Base-by-base conservation (phyloP, 169 alveolate species). In the Eimeria praecox region DNA sequence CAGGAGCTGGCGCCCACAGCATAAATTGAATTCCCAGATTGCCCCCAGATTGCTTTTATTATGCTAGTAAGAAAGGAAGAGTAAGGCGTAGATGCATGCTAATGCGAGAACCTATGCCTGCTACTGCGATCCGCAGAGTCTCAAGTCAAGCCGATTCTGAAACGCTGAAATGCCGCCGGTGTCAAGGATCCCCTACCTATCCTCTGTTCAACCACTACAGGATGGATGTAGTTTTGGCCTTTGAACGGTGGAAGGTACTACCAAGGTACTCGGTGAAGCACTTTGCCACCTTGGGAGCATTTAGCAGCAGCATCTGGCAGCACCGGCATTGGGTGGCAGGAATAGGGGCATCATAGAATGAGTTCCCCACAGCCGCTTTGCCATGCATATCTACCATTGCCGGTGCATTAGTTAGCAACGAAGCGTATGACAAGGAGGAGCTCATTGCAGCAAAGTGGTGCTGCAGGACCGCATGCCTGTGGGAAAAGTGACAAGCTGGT, bases 121-220 rank as follows among this genome's bases (percentile, higher is more conserved):
- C 69, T 16, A 27, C 56, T 52, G 77, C 30, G 91, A 5, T 83
- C 30, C 75, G 75, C 91, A 83, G 91, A 30, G 33, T 83, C 91
- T 6, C 73, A 38, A 18, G 91, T 83, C 91, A 83, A 83, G 73
- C 73, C 91, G 33, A 83, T 83, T 16, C 24, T 83, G 75, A 83
- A 83, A 35, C 91, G 59, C 56, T 83, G 89, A 78, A 44, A 5
- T 33, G 54, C 83, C 46, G 27, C 4, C 66, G 66, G 27, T 18
- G 66, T 56, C 27, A 62, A 12, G 73, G 38, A 3, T 12, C 38
- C 38, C 27, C 38, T 33, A 27, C 38, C 38, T 62, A 3, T 62
- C 73, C 73, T 18, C 38, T 18, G 73, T 38, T 62, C 16, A 62
- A 3, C 4, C 14, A 62, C 73, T 3, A 8, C 4, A 1, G 10